Base-by-base conservation (phyloP, 345 rosid species). In the Orychophragmus violaceus region DNA sequence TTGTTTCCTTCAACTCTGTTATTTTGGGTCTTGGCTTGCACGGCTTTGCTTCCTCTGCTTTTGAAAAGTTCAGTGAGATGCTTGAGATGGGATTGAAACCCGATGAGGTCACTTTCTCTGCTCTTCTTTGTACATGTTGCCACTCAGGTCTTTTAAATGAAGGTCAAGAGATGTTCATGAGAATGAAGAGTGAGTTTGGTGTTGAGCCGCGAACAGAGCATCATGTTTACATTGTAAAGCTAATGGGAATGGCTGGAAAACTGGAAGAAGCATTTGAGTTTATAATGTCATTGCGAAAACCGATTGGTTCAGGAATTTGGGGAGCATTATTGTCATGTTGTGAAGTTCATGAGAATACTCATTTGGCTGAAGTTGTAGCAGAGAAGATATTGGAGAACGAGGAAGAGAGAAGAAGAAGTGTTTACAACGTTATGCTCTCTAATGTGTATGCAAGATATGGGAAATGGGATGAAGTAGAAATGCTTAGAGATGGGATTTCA, bases 291-390 rank as follows among this genome's bases (percentile, higher is more conserved):
- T 78, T 84, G 82, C 77, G 48, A 16, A 76, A 68, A 59, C 94
- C 96, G 21, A 79, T 90, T 60, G 90, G 88, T 72, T 81, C 87
- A 48, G 87, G 89, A 23, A 74, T 88, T 17, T 93, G 88, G 84
- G 94, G 92, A 68, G 96, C 96, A 24, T 41, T 93, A 23, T 70
- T 93, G 72, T 85, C 90, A n/a, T 90, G 96, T 76, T 93, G 96
- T 59, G 81, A 86, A 36, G 30, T 58, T 70, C 80, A 79, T 66
- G 84, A 85, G 63, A 72, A 88, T 42, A 53, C 83, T 28, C 73
- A 77, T 59, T 58, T 86, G 83, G 97, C 94, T 25, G 83, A 85
- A 77, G 68, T 84, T 62, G 83, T 82, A 51, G 87, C 87, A 18
- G 80, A 57, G 71, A 85, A 78, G 55, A 81, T 88, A 52, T 60